Percentiles rank a stretch among this genome's conserved stretches.
Conservation (phyloP, 1,139 yeast genomes). For the Ashbya aceris region DNA sequence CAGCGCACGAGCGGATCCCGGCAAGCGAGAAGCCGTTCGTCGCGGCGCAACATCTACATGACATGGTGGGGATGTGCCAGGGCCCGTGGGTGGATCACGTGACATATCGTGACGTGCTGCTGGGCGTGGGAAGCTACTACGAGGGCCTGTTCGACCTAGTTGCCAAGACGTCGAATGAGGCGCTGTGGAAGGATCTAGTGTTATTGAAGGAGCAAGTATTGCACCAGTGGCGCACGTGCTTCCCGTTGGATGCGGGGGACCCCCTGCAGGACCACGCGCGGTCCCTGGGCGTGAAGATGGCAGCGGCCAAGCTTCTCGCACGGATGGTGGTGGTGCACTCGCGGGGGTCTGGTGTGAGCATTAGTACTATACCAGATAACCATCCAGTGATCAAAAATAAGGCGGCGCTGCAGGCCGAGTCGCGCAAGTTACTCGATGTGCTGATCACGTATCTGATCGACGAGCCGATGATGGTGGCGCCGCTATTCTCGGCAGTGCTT, state of each 20-base stretch:
- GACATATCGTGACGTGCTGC: conserved; percentile 27
- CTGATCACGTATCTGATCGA: conserved; percentile 47
- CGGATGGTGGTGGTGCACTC: conserved; percentile 65
- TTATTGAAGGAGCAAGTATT: conserved; percentile 28
- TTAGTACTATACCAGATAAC: conserved; percentile 47
- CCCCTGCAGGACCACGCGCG: conserved; percentile 34
- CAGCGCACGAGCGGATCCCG: conserved; percentile 18
- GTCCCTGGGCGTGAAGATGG: conserved; percentile 50
- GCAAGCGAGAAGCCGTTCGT: conserved; percentile 27
- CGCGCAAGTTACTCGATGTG: conserved; percentile 57
- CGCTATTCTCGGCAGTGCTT: conserved; percentile 46
- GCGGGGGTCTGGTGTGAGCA: conserved; percentile 38
- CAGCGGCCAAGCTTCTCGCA: conserved; percentile 64
- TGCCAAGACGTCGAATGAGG: conserved; percentile 31
- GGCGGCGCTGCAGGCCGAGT: conserved; percentile 57
- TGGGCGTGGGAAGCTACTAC: conserved; percentile 28
- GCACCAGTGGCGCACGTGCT: conserved; percentile 28
- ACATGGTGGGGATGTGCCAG: conserved; percentile 18
- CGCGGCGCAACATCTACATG: conserved; percentile 22
- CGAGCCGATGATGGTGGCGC: conserved; percentile 45
- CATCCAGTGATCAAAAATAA: conserved; percentile 60
- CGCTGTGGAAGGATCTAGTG: conserved; percentile 28
- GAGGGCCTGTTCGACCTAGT: conserved; percentile 32
- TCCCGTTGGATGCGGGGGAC: conserved; percentile 36
- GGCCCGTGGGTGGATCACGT: conserved; percentile 19